These are phyloP conservation scores for Penicillium antarcticum DNA, from an alignment of 495 filamentous ascomycete species.

Conservation along the genomic window DNA sequence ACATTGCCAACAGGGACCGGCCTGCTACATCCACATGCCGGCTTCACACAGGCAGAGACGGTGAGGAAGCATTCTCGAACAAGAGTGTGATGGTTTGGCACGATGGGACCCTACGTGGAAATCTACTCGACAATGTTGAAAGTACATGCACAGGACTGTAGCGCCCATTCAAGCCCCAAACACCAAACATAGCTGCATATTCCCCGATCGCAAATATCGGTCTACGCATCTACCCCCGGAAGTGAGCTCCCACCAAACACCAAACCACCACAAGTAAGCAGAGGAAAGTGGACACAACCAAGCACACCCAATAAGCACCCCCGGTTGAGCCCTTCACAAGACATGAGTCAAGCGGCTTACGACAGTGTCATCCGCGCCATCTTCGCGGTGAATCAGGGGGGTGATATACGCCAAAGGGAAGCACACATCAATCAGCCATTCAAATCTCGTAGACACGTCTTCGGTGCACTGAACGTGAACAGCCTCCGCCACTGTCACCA, in stretches of 20 bases:
- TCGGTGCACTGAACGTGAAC: constrained; percentile 2
- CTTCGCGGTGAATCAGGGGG: not conserved
- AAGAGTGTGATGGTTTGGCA: not conserved
- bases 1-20: constrained; percentile 4
- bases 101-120: not conserved
- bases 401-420: not conserved
- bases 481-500: not conserved
- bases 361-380: not conserved
- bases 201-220: constrained; percentile 8
- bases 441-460: constrained; percentile 4
- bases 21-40: not conserved
- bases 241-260: not conserved
- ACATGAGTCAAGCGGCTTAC: not conserved
- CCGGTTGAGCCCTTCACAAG: not conserved
- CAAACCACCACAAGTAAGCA: not conserved
- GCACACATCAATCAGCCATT: not conserved
- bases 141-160: not conserved
- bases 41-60: constrained; percentile 6
- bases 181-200: not conserved
- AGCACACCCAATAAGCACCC: too few relatives aligned
- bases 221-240: not conserved
- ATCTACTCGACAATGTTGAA: too few relatives aligned
- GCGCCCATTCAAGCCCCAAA: not conserved
- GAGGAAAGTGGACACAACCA: not conserved
- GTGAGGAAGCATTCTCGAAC: constrained; percentile 17